These are phyloP conservation scores for Hemisphaericaspora xylofermentans DNA, from an alignment of 1,139 yeast species.

Conservation along the genomic window DNA sequence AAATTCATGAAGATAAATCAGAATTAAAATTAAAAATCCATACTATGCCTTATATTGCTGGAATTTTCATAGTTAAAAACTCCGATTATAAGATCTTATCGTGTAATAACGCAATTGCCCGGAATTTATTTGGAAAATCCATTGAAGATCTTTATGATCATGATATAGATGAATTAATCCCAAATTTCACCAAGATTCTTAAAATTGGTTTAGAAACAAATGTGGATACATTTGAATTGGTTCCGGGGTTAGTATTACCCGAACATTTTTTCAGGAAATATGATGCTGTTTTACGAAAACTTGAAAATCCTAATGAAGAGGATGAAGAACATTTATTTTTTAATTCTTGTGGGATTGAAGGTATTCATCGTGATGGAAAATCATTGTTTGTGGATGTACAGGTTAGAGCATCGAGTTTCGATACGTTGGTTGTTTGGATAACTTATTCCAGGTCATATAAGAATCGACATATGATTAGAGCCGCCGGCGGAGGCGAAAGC, in stretches of 20 bases:
- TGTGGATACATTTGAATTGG: conserved; percentile 34
- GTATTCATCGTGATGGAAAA: conserved; percentile 69
- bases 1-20: conserved; percentile 37
- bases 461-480: conserved; percentile 20
- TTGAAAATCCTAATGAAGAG: conserved; percentile 13
- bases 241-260: conserved; percentile 68
- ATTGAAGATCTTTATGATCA: conserved; percentile 47
- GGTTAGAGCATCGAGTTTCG: conserved; percentile 63
- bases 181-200: conserved; percentile 60
- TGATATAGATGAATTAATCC: conserved; percentile 59
- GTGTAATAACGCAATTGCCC: conserved; percentile 76
- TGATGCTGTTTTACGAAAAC: conserved; percentile 28
- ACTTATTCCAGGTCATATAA: conserved; percentile 63
- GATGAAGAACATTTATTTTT: conserved; percentile 50
- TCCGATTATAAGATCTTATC: conserved; percentile 49
- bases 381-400: conserved; percentile 71
- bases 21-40: conserved; percentile 61
- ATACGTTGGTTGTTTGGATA: conserved; percentile 75
- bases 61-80: conserved; percentile 70
- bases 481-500: no score
- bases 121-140: conserved; percentile 71
- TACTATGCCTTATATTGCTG: conserved; percentile 84
- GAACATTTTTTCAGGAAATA: conserved; percentile 83
- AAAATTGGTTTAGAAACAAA: conserved; percentile 45
- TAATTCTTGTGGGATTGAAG: conserved; percentile 65